These are phyloP conservation scores for Termitomyces sp. DNA, from an alignment of 768 basidiomycete species.

Conservation along the genomic window DNA sequence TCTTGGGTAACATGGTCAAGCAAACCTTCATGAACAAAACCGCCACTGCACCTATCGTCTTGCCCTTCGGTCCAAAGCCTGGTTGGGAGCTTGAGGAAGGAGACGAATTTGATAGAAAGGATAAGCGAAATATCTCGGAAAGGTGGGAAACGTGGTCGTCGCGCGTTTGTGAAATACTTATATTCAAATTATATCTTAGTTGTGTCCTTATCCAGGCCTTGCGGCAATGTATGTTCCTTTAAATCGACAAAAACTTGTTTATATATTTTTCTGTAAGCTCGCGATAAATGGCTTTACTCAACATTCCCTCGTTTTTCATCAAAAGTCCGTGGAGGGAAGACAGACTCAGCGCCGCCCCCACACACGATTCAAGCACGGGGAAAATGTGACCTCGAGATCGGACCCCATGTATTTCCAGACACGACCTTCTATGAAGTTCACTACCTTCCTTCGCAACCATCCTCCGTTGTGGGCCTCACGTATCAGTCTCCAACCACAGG, in stretches of 20 bases:
- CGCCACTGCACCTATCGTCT: conserved; percentile 19
- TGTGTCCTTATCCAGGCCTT: conserved; percentile 62
- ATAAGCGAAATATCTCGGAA: conserved; percentile 47
- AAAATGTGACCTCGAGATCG: conserved; percentile 67
- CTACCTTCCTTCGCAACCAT: conserved; percentile 42
- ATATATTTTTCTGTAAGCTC: conserved; percentile 38
- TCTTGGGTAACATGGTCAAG: conserved; percentile 15
- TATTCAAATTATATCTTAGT: conserved; percentile 28
- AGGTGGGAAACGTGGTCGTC: conserved; percentile 37
- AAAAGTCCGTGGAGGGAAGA: conserved; percentile 56
- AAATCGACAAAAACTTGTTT: conserved; percentile 7
- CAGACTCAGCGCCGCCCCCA: conserved; percentile 52
- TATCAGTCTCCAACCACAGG: conserved; percentile 21
- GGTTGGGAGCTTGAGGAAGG: conserved; percentile 57
- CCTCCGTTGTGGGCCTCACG: conserved; percentile 9
- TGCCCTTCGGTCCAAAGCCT: conserved; percentile 56
- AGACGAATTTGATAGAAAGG: conserved; percentile 33
- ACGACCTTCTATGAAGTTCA: conserved; percentile 73
- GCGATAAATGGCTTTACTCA: conserved; percentile 65
- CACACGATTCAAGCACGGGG: conserved; percentile 66
- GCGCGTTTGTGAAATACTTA: background rate
- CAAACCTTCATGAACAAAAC: conserved; percentile 12
- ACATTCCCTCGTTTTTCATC: conserved; percentile 72
- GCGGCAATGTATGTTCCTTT: conserved; percentile 54
- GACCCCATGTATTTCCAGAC: conserved; percentile 68